Percentiles rank a stretch among this genome's conserved stretches.
phyloP scores from a whole-genome alignment of 371 early-diverging fungal species.

The Zychaea mexicana region DNA sequence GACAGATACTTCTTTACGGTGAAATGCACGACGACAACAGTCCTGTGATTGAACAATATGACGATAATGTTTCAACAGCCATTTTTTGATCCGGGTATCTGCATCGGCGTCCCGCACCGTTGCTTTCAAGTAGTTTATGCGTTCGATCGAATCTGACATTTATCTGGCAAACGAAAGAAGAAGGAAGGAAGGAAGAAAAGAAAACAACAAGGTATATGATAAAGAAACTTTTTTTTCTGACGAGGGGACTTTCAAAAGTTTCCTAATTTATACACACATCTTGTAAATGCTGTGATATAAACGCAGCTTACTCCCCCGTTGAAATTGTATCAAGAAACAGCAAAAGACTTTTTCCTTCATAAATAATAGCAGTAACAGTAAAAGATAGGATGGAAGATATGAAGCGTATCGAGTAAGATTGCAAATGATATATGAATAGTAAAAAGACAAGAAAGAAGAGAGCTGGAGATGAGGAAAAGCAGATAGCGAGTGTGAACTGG shows the following conservation, averaged over 20 bases:
- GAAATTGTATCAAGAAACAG: too few species aligned
- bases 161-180: not conserved
- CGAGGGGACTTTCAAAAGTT: not conserved
- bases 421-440: too few species aligned
- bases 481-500: too few species aligned
- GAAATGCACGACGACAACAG: constrained; percentile 33
- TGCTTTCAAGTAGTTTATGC: constrained; percentile 12
- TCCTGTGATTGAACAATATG: constrained; percentile 37
- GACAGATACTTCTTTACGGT: constrained; percentile 45
- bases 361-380: too few species aligned
- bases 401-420: too few species aligned
- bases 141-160: constrained; percentile 1
- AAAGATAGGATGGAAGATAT: too few species aligned
- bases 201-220: not conserved
- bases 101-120: constrained; percentile 2
- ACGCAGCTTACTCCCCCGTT: too few species aligned
- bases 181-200: not conserved
- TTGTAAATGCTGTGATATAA: too few species aligned
- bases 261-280: too few species aligned
- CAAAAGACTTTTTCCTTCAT: too few species aligned
- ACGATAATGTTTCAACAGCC: constrained; percentile 26
- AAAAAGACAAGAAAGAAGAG: too few species aligned
- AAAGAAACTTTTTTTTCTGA: not conserved
- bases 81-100: constrained; percentile 26
- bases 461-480: too few species aligned